Percentiles rank a stretch among this genome's conserved stretches.
phyloP scores from a whole-genome alignment of 2,329 filamentous ascomycete genomes.

The Penicillium sp. region DNA sequence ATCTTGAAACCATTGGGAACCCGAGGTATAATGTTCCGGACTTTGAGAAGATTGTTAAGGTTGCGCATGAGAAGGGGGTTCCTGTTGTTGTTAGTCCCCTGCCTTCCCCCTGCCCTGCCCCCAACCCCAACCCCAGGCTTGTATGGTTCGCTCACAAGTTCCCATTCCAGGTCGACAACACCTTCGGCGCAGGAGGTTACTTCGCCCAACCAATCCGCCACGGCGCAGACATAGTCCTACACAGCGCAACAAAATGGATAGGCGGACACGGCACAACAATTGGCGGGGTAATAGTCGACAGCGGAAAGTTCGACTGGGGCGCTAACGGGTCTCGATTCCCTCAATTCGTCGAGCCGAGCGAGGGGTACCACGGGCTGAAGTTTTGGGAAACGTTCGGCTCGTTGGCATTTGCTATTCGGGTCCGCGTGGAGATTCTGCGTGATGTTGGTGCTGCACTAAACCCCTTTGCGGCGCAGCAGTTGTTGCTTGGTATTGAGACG shows the following conservation, averaged over 20 bases:
- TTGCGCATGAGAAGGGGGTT: slow-evolving; percentile 73
- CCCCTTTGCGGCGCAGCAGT: slow-evolving; percentile 90
- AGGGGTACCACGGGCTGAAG: slow-evolving; percentile 54
- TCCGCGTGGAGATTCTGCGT: slow-evolving; percentile 86
- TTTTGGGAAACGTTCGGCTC: slow-evolving; percentile 92
- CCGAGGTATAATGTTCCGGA: slow-evolving; percentile 92
- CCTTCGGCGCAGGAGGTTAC: slow-evolving; percentile 91
- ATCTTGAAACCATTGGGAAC: slow-evolving; percentile 91
- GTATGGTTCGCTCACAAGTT: no score
- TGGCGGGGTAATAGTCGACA: slow-evolving; percentile 82
- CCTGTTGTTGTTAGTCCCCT: slow-evolving; percentile 61
- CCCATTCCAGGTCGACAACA: slow-evolving; percentile 79
- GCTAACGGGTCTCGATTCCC: slow-evolving; percentile 83
- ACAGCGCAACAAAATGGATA: slow-evolving; percentile 97
- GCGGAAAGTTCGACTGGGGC: slow-evolving; percentile 93
- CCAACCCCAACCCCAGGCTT: not conserved
- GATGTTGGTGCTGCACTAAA: slow-evolving; percentile 83
- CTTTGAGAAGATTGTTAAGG: slow-evolving; percentile 81
- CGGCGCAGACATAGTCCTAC: slow-evolving; percentile 90
- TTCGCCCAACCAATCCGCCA: slow-evolving; percentile 85
- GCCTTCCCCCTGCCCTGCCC: not conserved
- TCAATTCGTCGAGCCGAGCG: slow-evolving; percentile 82
- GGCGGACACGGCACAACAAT: slow-evolving; percentile 94
- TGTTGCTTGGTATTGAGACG: slow-evolving; percentile 87
- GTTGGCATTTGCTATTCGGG: slow-evolving; percentile 82